Evolutionary conservation across 805 yeast genomes (phyloP).

Genomic region (Saccharomycopsis olivae): DNA sequence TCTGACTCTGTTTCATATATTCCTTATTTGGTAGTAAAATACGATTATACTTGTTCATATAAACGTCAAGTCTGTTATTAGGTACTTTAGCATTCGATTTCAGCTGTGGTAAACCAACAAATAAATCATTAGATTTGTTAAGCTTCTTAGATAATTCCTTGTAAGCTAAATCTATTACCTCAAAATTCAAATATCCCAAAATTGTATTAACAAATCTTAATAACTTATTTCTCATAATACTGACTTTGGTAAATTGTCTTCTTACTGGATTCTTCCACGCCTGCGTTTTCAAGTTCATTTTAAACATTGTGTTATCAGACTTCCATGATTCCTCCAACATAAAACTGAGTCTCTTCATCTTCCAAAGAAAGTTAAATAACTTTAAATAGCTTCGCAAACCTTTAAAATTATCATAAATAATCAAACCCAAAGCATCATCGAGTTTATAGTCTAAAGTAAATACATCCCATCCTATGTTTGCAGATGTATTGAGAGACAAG

Average conservation of each 20-base stretch:
- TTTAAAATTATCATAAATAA: slow-evolving; percentile 27
- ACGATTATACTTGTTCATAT: slow-evolving; percentile 19
- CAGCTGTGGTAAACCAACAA: too few species aligned
- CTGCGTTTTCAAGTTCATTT: slow-evolving; percentile 16
- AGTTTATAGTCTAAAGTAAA: slow-evolving; percentile 74
- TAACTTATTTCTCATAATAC: slow-evolving; percentile 30
- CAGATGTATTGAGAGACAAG: slow-evolving; percentile 57
- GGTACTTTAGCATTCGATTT: too few species aligned
- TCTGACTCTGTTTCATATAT: slow-evolving; percentile 17
- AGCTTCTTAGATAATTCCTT: slow-evolving; percentile 20
- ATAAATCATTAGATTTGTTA: slow-evolving; percentile 16
- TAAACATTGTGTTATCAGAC: slow-evolving; percentile 1
- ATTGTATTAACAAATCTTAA: slow-evolving; percentile 33
- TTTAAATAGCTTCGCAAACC: slow-evolving; percentile 51
- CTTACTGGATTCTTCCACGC: slow-evolving; percentile 19
- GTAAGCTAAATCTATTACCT: slow-evolving; percentile 34
- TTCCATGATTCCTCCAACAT: slow-evolving; percentile 41
- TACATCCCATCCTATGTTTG: slow-evolving; percentile 69
- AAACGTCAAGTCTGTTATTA: slow-evolving; percentile 21
- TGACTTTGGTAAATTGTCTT: slow-evolving; percentile 23
- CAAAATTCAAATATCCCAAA: slow-evolving; percentile 32
- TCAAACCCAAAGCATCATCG: slow-evolving; percentile 24
- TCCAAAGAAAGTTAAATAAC: slow-evolving; percentile 80
- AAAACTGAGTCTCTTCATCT: slow-evolving; percentile 51
- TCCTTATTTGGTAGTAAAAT: slow-evolving; percentile 24